Evolutionary conservation across 1,284 basidiomycete species (phyloP).

Genomic region (Cronartium quercuum): DNA sequence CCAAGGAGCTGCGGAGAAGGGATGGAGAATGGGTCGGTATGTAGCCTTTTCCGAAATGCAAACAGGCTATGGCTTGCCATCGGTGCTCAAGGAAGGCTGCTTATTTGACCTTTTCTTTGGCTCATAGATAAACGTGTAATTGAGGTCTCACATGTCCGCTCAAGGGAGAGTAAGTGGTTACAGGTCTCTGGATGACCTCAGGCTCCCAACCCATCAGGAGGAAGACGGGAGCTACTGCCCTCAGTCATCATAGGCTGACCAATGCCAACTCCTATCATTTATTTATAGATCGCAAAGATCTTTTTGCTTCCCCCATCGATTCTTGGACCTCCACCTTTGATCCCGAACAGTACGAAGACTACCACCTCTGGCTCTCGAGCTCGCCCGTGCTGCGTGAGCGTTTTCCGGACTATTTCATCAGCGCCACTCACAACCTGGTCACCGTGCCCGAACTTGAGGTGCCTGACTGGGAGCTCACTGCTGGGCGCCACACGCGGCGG

Average conservation of each 20-base stretch:
- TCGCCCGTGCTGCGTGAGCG: not conserved
- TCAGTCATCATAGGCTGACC: not conserved
- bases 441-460: constrained; percentile 14
- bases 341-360: constrained; percentile 22
- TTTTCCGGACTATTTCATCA: constrained; percentile 18
- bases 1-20: constrained; percentile 10
- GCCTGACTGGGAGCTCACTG: constrained; percentile 33
- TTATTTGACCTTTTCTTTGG: not conserved
- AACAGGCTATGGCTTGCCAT: not conserved
- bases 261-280: not conserved
- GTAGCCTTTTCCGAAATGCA: not conserved
- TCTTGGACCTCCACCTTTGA: constrained; percentile 18
- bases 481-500: constrained; percentile 27
- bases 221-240: not conserved
- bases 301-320: constrained; percentile 23
- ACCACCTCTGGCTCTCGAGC: constrained; percentile 19
- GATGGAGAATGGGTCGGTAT: constrained; percentile 24
- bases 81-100: not conserved
- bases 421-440: not conserved
- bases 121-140: not conserved
- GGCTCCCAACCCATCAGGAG: too few species aligned
- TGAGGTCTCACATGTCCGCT: constrained; percentile 20
- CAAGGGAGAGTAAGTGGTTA: constrained; percentile 22
- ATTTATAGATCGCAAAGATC: constrained; percentile 29
- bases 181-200: too few species aligned